These are phyloP conservation scores for Chalciporus piperatoides DNA, from an alignment of 1,284 basidiomycete genomes.

Conservation along the genomic window DNA sequence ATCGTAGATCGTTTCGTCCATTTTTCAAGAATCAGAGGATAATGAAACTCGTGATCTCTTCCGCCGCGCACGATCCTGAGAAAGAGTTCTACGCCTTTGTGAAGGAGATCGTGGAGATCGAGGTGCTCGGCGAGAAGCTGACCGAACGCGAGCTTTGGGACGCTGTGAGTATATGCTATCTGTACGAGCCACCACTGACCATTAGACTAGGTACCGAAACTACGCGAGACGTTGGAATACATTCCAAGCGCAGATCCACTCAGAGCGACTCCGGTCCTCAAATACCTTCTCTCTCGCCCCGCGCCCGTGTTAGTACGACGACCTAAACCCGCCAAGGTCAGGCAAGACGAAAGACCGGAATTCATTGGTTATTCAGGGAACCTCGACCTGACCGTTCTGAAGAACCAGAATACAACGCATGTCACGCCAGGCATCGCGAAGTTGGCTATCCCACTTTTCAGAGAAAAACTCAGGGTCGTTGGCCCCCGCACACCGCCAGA, in stretches of 20 bases:
- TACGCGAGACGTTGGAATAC: slow-evolving; percentile 21
- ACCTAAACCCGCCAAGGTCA: neutral
- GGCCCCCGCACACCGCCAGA: slow-evolving; percentile 38
- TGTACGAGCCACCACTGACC: neutral
- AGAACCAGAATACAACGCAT: slow-evolving; percentile 43
- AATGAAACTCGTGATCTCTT: slow-evolving; percentile 46
- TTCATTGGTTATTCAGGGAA: slow-evolving; percentile 35
- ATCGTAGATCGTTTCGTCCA: slow-evolving; percentile 41
- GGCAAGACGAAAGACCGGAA: slow-evolving; percentile 1
- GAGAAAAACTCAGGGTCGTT: slow-evolving; percentile 49
- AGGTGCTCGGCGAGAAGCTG: slow-evolving; percentile 39
- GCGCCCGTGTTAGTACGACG: slow-evolving; percentile 19
- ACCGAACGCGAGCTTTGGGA: slow-evolving; percentile 39
- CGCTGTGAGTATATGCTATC: slow-evolving; percentile 34
- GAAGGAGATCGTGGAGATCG: slow-evolving; percentile 30
- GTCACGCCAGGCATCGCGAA: slow-evolving; percentile 56
- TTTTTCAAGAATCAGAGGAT: slow-evolving; percentile 51
- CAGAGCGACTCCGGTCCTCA: slow-evolving; percentile 22
- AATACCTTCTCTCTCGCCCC: slow-evolving; percentile 16
- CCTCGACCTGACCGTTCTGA: slow-evolving; percentile 50
- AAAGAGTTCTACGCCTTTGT: slow-evolving; percentile 34
- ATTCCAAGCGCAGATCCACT: slow-evolving; percentile 20
- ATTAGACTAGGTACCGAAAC: slow-evolving; percentile 32
- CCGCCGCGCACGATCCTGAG: slow-evolving; percentile 29
- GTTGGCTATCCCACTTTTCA: slow-evolving; percentile 48